Percentiles rank a stretch among this genome's conserved stretches.
Conservation (phyloP, 208 protist genomes). For the Crithidia bombi region DNA sequence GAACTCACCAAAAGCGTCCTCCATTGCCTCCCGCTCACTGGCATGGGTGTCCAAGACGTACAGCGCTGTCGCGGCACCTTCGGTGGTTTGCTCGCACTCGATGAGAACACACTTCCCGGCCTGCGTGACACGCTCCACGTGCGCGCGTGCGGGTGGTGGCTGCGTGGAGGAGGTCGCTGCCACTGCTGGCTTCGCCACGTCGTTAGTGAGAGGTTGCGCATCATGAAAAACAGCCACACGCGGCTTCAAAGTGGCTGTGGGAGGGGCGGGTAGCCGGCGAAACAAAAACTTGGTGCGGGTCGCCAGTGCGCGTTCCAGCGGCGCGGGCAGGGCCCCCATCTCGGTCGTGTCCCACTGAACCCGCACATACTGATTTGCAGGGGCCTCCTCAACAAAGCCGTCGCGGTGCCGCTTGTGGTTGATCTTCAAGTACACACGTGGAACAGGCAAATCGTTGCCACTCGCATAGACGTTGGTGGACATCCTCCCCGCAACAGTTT, state of each 20-base stretch:
- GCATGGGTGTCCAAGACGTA: conserved; percentile 27
- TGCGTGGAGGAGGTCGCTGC: background rate
- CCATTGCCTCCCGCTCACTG: conserved; percentile 20
- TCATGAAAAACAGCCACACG: too few relatives aligned
- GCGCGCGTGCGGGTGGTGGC: background rate
- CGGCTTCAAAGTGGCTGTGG: too few relatives aligned
- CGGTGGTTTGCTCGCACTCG: conserved; percentile 17
- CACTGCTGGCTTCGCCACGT: too few relatives aligned
- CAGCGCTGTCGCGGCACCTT: conserved; percentile 2
- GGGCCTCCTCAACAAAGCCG: conserved; percentile 13
- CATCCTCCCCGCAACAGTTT: background rate
- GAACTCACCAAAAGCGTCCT: conserved; percentile 33
- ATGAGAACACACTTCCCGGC: conserved; percentile 24
- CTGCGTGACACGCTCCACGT: conserved; percentile 25
- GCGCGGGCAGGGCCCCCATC: conserved; percentile 30
- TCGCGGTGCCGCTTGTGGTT: conserved; percentile 28
- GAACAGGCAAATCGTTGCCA: background rate
- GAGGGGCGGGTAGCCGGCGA: conserved; percentile 20
- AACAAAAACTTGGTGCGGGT: conserved; percentile 25
- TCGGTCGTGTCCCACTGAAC: conserved; percentile 34
- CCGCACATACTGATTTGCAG: conserved; percentile 28
- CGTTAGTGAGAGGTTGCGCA: too few relatives aligned
- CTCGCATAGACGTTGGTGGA: too few relatives aligned
- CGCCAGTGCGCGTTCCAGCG: conserved; percentile 19
- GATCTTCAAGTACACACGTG: conserved; percentile 31